Evolutionary conservation across 106 monocot genomes (phyloP).

Genomic region (Allium fistulosum): DNA sequence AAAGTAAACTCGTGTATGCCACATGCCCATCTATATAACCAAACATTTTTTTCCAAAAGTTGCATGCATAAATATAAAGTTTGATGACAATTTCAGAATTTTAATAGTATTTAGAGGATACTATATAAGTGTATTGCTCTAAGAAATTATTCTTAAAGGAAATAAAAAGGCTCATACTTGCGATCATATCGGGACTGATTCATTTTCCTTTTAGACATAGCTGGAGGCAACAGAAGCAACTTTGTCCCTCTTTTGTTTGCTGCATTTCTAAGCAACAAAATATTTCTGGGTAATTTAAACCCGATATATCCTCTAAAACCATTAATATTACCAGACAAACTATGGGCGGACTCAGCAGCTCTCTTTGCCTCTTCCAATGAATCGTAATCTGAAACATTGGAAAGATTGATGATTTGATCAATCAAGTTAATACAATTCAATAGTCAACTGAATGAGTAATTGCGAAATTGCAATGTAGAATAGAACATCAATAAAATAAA

Average conservation of each 20-base stretch:
- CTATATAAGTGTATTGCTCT: not conserved
- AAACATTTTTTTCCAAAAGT: no score
- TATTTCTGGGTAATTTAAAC: constrained; percentile 30
- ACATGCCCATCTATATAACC: no score
- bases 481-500: no score
- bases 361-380: constrained; percentile 79
- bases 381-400: constrained; percentile 45
- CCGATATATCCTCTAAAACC: constrained; percentile 14
- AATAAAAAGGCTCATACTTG: constrained; percentile 26
- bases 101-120: no score
- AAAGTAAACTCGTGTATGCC: no score
- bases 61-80: no score
- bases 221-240: constrained; percentile 41
- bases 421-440: no score
- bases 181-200: constrained; percentile 55
- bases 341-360: constrained; percentile 46
- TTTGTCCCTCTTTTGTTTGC: constrained; percentile 29
- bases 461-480: no score
- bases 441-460: no score
- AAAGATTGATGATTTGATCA: not conserved
- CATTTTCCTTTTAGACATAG: constrained; percentile 65
- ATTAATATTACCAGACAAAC: constrained; percentile 13
- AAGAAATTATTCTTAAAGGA: not conserved
- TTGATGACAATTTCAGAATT: not conserved
- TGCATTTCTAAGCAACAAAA: constrained; percentile 38